Conservation (phyloP, 139 green algal species). For the Tetradesmus lagerheimii region DNA sequence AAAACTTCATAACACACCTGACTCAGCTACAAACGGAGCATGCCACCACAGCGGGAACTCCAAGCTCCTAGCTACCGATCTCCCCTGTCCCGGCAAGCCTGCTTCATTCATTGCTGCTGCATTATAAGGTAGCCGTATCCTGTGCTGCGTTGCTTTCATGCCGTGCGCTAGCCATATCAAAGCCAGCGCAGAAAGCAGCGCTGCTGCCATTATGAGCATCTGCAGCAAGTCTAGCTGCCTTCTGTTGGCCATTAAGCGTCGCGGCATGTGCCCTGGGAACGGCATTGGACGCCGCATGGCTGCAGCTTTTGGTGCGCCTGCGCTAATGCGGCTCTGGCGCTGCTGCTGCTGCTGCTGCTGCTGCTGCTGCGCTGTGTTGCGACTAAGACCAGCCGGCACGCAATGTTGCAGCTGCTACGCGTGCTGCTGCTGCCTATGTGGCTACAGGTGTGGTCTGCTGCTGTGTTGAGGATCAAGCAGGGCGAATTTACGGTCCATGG, state of each 20-base stretch:
- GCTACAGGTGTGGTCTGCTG: not conserved
- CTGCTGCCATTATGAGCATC: not conserved
- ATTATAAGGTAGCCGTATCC: slow-evolving; percentile 11
- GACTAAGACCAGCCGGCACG: not conserved
- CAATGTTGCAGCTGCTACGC: not conserved
- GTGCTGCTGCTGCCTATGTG: not conserved
- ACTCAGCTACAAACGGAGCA: slow-evolving; percentile 26
- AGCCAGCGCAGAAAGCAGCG: not conserved
- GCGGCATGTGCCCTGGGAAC: not conserved
- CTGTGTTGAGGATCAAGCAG: not conserved
- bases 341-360: not conserved
- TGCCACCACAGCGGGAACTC: slow-evolving; percentile 44
- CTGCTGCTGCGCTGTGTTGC: not conserved
- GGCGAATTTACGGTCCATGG: not conserved
- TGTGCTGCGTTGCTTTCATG: not conserved
- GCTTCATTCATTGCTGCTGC: not conserved
- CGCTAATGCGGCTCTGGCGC: too few species aligned
- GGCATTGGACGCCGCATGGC: not conserved
- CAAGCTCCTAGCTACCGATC: not conserved
- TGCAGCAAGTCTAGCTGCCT: not conserved
- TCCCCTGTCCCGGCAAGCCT: not conserved
- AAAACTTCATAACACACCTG: not conserved
- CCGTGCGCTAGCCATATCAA: not conserved
- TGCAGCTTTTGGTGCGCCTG: too few species aligned
- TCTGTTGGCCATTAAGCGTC: not conserved